A percentile compares a stretch with the other conserved stretches of the same genome.
phyloP scores from a whole-genome alignment of 257 asterid species.

The Nicotiana tomentosiformis region DNA sequence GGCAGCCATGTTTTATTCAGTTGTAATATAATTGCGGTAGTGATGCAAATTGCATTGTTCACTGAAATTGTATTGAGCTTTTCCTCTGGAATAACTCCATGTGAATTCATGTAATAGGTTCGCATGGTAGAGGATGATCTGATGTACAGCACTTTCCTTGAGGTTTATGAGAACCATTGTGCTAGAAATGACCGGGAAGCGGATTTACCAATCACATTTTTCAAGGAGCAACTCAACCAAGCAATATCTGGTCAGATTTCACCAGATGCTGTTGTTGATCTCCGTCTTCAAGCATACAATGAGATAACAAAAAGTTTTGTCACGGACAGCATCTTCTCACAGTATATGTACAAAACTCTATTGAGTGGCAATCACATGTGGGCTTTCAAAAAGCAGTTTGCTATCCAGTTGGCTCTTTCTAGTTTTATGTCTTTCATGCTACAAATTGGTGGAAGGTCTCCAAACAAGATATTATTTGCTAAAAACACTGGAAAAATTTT shows the following conservation, averaged over 20 bases:
- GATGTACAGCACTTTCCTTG: constrained; percentile 94
- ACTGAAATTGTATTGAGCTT: neutral
- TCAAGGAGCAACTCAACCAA: constrained; percentile 94
- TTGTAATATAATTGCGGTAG: neutral
- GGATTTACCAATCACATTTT: constrained; percentile 78
- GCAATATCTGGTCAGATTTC: constrained; percentile 93
- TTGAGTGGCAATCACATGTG: constrained; percentile 87
- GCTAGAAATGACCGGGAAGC: constrained; percentile 94
- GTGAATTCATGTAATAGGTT: constrained; percentile 41
- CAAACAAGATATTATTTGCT: constrained; percentile 92
- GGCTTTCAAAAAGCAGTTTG: constrained; percentile 96
- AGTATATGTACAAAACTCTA: constrained; percentile 94
- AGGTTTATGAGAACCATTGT: constrained; percentile 98
- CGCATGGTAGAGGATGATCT: constrained; percentile 99
- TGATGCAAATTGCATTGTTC: neutral
- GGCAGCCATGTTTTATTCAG: neutral
- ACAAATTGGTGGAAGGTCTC: constrained; percentile 97
- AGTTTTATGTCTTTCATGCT: constrained; percentile 96
- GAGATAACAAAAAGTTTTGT: constrained; percentile 79
- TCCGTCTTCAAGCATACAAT: constrained; percentile 86
- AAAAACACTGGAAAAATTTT: constrained; percentile 94
- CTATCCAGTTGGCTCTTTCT: constrained; percentile 91
- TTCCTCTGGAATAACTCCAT: neutral
- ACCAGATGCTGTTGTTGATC: constrained; percentile 95
- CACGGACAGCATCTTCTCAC: constrained; percentile 91